Percentiles rank a stretch among this genome's conserved stretches.
phyloP scores from a whole-genome alignment of 768 basidiomycete species.

The Boletus patriciae region DNA sequence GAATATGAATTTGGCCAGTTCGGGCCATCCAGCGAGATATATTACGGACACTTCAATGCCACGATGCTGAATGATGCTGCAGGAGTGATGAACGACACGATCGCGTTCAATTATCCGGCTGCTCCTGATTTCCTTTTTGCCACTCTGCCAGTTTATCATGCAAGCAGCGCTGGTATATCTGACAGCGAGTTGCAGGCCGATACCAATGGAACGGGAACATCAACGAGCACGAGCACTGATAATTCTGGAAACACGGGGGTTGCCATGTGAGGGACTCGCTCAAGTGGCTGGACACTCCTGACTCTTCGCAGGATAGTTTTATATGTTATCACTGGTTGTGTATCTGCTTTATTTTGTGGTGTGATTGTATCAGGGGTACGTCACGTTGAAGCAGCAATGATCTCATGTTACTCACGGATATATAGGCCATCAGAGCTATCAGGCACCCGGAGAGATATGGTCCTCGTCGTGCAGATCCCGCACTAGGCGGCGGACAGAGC shows the following conservation, averaged over 20 bases:
- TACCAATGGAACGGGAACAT: slow-evolving; percentile 15
- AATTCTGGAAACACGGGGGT: slow-evolving; percentile 51
- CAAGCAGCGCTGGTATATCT: slow-evolving; percentile 39
- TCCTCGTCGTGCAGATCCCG: slow-evolving; percentile 49
- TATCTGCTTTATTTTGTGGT: slow-evolving; percentile 78
- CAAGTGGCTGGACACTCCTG: slow-evolving; percentile 6
- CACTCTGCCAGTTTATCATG: slow-evolving; percentile 62
- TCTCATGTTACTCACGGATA: slow-evolving; percentile 2
- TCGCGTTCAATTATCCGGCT: slow-evolving; percentile 43
- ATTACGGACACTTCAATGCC: slow-evolving; percentile 60
- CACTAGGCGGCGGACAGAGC: slow-evolving; percentile 47
- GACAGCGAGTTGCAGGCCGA: slow-evolving; percentile 14
- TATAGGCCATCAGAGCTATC: slow-evolving; percentile 77
- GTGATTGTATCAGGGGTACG: slow-evolving; percentile 84
- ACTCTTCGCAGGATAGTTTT: slow-evolving; percentile 61
- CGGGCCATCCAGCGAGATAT: slow-evolving; percentile 47
- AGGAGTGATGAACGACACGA: slow-evolving; percentile 43
- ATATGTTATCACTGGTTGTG: slow-evolving; percentile 87
- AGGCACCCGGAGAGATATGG: slow-evolving; percentile 93
- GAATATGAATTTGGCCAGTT: slow-evolving; percentile 63
- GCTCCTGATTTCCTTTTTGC: slow-evolving; percentile 68
- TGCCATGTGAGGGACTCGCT: slow-evolving; percentile 63
- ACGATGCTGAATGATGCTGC: slow-evolving; percentile 56
- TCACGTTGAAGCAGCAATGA: slow-evolving; percentile 10
- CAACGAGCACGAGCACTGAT: slow-evolving; percentile 13